Percentiles rank a stretch among this genome's conserved stretches.
Conservation (phyloP, 768 basidiomycete species). For the Austroboletus eburneus region DNA sequence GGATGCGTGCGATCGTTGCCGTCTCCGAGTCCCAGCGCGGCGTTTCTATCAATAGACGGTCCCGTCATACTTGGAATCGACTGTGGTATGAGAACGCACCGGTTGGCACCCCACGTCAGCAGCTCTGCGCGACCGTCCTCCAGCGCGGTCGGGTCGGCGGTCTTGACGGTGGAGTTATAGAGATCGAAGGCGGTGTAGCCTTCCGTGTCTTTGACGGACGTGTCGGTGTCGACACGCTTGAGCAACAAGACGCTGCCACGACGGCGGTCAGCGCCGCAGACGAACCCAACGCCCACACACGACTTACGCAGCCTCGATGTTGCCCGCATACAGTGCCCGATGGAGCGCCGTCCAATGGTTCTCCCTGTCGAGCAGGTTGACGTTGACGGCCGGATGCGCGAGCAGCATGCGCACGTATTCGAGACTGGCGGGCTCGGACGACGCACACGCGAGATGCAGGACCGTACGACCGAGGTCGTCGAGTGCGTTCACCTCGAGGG, state of each 20-base stretch:
- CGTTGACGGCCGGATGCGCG: conserved; percentile 67
- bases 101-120: conserved; percentile 85
- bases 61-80: too few species aligned
- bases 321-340: conserved; percentile 77
- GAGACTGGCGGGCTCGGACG: conserved; percentile 54
- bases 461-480: conserved; percentile 74
- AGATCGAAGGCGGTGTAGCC: conserved; percentile 91
- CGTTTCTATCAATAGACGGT: too few species aligned
- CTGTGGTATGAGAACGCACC: conserved; percentile 36
- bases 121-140: conserved; percentile 48
- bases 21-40: conserved; percentile 81
- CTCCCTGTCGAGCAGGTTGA: conserved; percentile 79
- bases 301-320: conserved; percentile 62
- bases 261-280: conserved; percentile 16
- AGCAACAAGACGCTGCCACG: conserved; percentile 65
- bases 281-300: conserved; percentile 8
- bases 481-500: conserved; percentile 62
- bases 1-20: conserved; percentile 74
- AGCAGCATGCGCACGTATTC: conserved; percentile 79
- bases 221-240: conserved; percentile 69
- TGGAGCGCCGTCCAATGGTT: conserved; percentile 92
- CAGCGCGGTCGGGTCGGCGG: conserved; percentile 53
- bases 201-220: conserved; percentile 72
- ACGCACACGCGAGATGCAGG: conserved; percentile 75
- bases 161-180: conserved; percentile 84